Evolutionary conservation across 768 basidiomycete species (phyloP).

Genomic region (Panellus pusillus): DNA sequence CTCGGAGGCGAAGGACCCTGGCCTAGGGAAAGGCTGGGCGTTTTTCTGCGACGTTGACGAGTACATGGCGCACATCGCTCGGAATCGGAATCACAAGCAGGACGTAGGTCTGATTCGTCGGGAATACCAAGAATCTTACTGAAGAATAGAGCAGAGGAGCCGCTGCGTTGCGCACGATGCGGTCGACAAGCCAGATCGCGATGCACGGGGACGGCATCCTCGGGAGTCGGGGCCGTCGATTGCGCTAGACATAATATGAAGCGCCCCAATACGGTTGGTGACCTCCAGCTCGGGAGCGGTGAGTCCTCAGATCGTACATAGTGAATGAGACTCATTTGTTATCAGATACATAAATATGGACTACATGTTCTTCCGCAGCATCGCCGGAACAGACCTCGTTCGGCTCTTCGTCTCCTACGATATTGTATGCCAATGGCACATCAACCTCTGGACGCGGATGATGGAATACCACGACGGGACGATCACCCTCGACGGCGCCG

Average conservation of each 20-base stretch:
- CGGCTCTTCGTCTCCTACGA: constrained; percentile 27
- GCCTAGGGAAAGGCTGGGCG: constrained; percentile 26
- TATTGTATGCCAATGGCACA: constrained; percentile 30
- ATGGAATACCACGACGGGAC: constrained; percentile 4
- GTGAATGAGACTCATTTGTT: not conserved
- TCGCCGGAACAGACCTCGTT: constrained; percentile 4
- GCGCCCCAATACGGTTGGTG: constrained; percentile 16
- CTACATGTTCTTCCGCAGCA: constrained; percentile 24
- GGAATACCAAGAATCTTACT: not conserved
- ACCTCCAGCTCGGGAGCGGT: constrained; percentile 21
- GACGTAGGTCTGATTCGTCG: not conserved
- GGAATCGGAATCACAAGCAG: not conserved
- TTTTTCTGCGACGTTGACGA: constrained; percentile 16
- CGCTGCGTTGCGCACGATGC: constrained; percentile 10
- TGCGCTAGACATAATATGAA: constrained; percentile 11
- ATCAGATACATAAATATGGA: constrained; percentile 25
- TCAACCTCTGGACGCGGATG: constrained; percentile 21
- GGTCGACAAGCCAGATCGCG: not conserved
- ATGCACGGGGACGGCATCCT: not conserved
- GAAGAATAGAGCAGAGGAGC: constrained; percentile 8
- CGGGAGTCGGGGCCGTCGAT: constrained; percentile 12
- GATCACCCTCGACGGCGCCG: not conserved
- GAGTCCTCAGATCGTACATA: not conserved
- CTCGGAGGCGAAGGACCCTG: constrained; percentile 23
- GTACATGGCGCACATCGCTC: constrained; percentile 5